phyloP scores from a whole-genome alignment of 2,329 filamentous ascomycete species.

The Paecilomyces sp. region DNA sequence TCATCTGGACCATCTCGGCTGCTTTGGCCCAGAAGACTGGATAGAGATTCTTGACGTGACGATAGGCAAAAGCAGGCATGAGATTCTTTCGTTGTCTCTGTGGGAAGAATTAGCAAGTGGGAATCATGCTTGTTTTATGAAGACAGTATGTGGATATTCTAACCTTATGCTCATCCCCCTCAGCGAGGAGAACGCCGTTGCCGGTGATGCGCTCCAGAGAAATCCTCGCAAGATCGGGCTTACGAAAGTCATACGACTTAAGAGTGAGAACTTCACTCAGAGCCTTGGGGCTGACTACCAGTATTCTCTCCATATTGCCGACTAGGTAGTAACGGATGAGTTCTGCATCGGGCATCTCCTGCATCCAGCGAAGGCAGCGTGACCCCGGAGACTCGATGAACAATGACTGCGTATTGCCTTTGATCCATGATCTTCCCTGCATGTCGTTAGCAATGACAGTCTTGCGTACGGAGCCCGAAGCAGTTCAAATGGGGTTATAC shows the following conservation, averaged over 20 bases:
- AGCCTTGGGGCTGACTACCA: slow-evolving; percentile 56
- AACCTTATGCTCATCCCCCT: slow-evolving; percentile 81
- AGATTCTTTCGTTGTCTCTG: slow-evolving; percentile 64
- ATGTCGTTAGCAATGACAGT: slow-evolving; percentile 2
- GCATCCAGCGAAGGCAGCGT: slow-evolving; percentile 43
- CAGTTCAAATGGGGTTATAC: slow-evolving; percentile 7
- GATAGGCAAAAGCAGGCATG: slow-evolving; percentile 76
- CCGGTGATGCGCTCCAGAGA: slow-evolving; percentile 32
- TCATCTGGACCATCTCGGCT: slow-evolving; percentile 56
- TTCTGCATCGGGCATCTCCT: slow-evolving; percentile 58
- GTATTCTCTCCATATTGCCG: slow-evolving; percentile 57
- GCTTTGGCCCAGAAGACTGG: slow-evolving; percentile 77
- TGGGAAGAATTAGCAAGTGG: background rate
- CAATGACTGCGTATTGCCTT: slow-evolving; percentile 36
- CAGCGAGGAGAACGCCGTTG: slow-evolving; percentile 58
- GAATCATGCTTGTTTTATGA: too few relatives aligned
- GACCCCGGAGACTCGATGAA: slow-evolving; percentile 32
- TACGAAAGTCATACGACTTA: slow-evolving; percentile 63
- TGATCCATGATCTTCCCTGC: slow-evolving; percentile 36
- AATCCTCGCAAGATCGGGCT: slow-evolving; percentile 46
- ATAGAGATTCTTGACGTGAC: slow-evolving; percentile 78
- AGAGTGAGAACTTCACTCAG: slow-evolving; percentile 64
- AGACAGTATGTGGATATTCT: background rate
- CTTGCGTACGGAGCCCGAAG: background rate
- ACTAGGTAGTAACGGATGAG: slow-evolving; percentile 59